phyloP scores from a whole-genome alignment of 257 asterid genomes.

The Lycium barbarum region DNA sequence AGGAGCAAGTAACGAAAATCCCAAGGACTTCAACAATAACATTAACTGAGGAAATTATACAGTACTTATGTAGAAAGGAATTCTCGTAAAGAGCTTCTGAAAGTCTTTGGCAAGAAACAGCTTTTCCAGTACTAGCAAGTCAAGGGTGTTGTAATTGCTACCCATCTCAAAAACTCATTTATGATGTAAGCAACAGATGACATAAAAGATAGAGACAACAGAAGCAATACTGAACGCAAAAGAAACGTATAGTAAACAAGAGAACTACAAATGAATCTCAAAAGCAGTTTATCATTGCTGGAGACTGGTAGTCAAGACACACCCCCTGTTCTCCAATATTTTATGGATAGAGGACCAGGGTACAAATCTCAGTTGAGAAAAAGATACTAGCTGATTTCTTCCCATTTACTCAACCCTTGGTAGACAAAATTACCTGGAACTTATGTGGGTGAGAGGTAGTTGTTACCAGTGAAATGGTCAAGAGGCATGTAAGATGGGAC shows the following conservation, averaged over 20 bases:
- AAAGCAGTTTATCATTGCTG: constrained; percentile 9
- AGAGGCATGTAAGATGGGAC: constrained; percentile 21
- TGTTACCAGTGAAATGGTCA: background rate
- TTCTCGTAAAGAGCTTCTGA: background rate
- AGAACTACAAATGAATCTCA: background rate
- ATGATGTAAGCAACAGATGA: constrained; percentile 24
- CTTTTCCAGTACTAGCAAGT: constrained; percentile 9
- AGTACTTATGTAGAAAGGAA: background rate
- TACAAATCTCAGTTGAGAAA: background rate
- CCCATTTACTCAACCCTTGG: background rate
- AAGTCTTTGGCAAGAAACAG: background rate
- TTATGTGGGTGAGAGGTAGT: background rate
- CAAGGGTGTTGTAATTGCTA: background rate
- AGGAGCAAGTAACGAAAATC: background rate
- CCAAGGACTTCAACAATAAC: background rate
- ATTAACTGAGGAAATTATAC: background rate
- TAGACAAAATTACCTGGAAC: background rate
- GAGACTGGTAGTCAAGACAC: background rate
- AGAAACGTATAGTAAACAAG: background rate
- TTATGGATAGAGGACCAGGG: background rate
- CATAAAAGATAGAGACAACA: background rate
- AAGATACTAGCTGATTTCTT: background rate
- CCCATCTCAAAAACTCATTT: constrained; percentile 1
- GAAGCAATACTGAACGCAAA: background rate
- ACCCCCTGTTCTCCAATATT: background rate